Conservation (phyloP, 495 filamentous ascomycete genomes). For the Monascus purpureus region DNA sequence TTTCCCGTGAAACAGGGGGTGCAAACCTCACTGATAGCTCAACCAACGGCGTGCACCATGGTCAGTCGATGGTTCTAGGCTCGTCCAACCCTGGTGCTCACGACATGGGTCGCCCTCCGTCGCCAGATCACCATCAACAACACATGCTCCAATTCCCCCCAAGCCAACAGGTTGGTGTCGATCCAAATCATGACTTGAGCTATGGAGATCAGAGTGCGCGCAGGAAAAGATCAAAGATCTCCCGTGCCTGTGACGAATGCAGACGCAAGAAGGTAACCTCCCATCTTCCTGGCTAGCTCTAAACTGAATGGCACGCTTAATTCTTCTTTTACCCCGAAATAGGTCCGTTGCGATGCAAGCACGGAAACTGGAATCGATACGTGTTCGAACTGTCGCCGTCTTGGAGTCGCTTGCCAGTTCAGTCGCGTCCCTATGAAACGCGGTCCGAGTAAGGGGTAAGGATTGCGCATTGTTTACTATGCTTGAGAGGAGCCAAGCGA, state of each 20-base stretch:
- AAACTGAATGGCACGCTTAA: conserved; percentile 9
- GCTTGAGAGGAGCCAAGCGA: neutral
- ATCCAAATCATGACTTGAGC: conserved; percentile 35
- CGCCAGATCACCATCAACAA: conserved; percentile 31
- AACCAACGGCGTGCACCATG: conserved; percentile 26
- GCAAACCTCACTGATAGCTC: conserved; percentile 29
- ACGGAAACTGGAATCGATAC: conserved; percentile 64
- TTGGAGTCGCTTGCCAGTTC: conserved; percentile 67
- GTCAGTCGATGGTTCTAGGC: conserved; percentile 29
- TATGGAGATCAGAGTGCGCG: conserved; percentile 53
- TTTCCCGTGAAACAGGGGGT: conserved; percentile 31
- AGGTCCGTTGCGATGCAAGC: conserved; percentile 85
- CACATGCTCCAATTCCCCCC: conserved; percentile 34
- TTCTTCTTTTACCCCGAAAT: conserved; percentile 1
- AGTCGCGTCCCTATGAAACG: conserved; percentile 90
- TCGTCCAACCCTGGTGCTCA: conserved; percentile 20
- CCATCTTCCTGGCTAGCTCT: conserved; percentile 3
- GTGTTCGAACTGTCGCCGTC: conserved; percentile 76
- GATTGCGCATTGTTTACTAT: neutral
- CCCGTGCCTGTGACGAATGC: conserved; percentile 89
- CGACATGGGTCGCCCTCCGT: conserved; percentile 26
- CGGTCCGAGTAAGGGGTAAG: conserved; percentile 87
- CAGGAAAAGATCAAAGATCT: conserved; percentile 80
- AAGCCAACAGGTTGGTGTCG: conserved; percentile 36
- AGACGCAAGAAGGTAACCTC: conserved; percentile 69